Conservation (phyloP, 768 basidiomycete genomes). For the Boletus insuetus region DNA sequence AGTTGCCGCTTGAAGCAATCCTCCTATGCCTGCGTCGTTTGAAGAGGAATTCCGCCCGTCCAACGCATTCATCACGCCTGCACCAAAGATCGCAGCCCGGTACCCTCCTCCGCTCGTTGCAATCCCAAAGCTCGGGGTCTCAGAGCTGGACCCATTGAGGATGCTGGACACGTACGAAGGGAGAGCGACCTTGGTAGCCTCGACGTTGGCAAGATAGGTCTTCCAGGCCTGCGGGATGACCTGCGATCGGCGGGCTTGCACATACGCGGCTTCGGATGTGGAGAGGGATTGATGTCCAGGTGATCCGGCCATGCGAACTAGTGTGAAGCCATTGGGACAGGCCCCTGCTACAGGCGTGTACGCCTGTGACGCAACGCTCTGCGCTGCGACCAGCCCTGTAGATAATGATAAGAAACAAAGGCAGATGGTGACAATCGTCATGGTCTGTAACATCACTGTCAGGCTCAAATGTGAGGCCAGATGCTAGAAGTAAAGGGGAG, state of each 20-base stretch:
- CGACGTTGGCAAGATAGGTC: slow-evolving; percentile 38
- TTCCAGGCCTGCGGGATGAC: slow-evolving; percentile 41
- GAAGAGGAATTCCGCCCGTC: slow-evolving; percentile 48
- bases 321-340: slow-evolving; percentile 24
- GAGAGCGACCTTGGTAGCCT: slow-evolving; percentile 26
- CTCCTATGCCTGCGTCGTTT: slow-evolving; percentile 41
- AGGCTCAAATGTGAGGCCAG: not conserved
- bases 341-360: slow-evolving; percentile 21
- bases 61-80: slow-evolving; percentile 46
- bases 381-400: slow-evolving; percentile 12
- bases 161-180: slow-evolving; percentile 37
- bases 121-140: slow-evolving; percentile 43
- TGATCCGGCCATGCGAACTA: slow-evolving; percentile 29
- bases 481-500: too few species aligned
- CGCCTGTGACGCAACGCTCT: slow-evolving; percentile 20
- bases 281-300: slow-evolving; percentile 33
- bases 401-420: slow-evolving; percentile 4
- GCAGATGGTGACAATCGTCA: slow-evolving; percentile 1
- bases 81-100: slow-evolving; percentile 52
- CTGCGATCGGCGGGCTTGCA: slow-evolving; percentile 30
- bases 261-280: slow-evolving; percentile 36
- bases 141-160: slow-evolving; percentile 14
- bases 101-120: slow-evolving; percentile 57
- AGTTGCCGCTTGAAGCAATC: slow-evolving; percentile 49
- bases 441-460: not conserved